These are phyloP conservation scores for Phytophthora boehmeriae DNA, from an alignment of 352 stramenopile genomes.

Conservation along the genomic window DNA sequence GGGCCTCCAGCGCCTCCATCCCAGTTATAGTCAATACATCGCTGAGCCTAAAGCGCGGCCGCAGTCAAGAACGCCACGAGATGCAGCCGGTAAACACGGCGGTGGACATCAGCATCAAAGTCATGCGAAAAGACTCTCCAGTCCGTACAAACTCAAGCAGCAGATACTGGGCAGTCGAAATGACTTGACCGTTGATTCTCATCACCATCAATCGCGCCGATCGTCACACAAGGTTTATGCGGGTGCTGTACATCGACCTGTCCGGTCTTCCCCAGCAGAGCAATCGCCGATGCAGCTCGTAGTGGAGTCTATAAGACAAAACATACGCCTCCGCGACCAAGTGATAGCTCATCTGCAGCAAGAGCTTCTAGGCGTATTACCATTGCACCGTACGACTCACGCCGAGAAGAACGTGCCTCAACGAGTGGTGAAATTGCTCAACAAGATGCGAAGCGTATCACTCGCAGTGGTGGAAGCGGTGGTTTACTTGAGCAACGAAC, in stretches of 20 bases:
- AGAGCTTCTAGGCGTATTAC: conserved; percentile 31
- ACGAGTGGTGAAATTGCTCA: conserved; percentile 55
- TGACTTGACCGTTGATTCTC: conserved; percentile 3
- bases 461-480: conserved; percentile 72
- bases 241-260: conserved; percentile 1
- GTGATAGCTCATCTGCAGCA: conserved; percentile 48
- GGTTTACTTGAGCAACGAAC: conserved; percentile 54
- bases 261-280: conserved; percentile 6
- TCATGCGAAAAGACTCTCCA: conserved; percentile 39
- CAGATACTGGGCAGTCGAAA: conserved; percentile 52
- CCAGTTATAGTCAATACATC: conserved; percentile 16
- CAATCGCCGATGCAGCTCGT: conserved; percentile 41
- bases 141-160: conserved; percentile 72
- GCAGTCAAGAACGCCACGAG: conserved; percentile 9
- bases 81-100: conserved; percentile 9
- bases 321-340: conserved; percentile 50
- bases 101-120: conserved; percentile 22
- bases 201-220: conserved; percentile 5
- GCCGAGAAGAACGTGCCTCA: conserved; percentile 34
- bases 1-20: conserved; percentile 10
- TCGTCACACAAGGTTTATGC: not conserved
- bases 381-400: conserved; percentile 27
- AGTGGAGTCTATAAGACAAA: conserved; percentile 54
- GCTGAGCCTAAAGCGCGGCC: conserved; percentile 12
- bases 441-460: conserved; percentile 62